These are phyloP conservation scores for Melastoma malabathricum DNA, from an alignment of 345 rosid species.

Conservation along the genomic window DNA sequence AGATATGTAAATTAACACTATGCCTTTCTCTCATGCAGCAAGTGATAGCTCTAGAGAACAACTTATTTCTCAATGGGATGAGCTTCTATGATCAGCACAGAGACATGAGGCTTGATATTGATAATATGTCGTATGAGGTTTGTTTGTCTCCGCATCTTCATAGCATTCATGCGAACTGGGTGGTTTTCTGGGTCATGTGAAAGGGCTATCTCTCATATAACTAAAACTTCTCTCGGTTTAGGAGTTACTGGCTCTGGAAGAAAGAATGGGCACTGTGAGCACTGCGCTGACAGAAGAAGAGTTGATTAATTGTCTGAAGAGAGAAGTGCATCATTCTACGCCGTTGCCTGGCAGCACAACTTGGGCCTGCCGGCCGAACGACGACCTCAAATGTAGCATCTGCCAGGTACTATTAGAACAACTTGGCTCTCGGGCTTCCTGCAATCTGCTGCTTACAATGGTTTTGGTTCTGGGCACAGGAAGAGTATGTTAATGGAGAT, in stretches of 20 bases:
- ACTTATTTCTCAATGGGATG: constrained; percentile 54
- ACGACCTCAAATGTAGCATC: constrained; percentile 72
- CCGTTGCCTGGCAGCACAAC: not conserved
- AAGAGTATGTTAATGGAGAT: constrained; percentile 65
- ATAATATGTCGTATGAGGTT: constrained; percentile 97
- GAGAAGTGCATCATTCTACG: constrained; percentile 31
- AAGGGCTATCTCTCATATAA: not conserved
- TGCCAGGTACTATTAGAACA: constrained; percentile 52
- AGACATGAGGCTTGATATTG: constrained; percentile 93
- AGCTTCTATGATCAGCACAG: constrained; percentile 77
- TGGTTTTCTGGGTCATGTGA: not conserved
- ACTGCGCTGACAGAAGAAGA: constrained; percentile 87
- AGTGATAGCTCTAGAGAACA: constrained; percentile 69
- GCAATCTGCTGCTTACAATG: not conserved
- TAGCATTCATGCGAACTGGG: too few relatives aligned
- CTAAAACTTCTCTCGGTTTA: constrained; percentile 10
- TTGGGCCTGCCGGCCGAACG: constrained; percentile 18
- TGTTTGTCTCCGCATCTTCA: constrained; percentile 6
- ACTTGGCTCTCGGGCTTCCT: not conserved
- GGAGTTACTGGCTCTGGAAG: constrained; percentile 94
- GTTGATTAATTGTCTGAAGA: constrained; percentile 49
- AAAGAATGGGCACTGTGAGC: constrained; percentile 90
- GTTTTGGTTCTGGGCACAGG: constrained; percentile 29
- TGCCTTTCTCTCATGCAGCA: constrained; percentile 39
- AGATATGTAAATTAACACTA: too few relatives aligned